Conservation (phyloP, 371 early-diverging fungal species). For the Conidiobolus incongruus region DNA sequence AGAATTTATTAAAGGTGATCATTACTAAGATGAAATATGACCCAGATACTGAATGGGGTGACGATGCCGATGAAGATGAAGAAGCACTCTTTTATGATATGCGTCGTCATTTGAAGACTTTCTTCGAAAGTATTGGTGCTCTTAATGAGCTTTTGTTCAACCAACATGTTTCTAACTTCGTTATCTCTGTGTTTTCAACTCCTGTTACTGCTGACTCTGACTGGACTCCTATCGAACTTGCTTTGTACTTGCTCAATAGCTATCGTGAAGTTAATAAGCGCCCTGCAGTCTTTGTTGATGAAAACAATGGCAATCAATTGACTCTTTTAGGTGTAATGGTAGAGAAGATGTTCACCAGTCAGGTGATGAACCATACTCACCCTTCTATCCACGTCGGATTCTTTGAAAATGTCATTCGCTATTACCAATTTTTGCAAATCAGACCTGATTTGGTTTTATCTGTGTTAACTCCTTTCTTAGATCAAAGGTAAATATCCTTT, state of each 20-base stretch:
- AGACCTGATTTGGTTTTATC: constrained; percentile 40
- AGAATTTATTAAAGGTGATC: constrained; percentile 41
- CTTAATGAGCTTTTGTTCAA: constrained; percentile 38
- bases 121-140: constrained; percentile 40
- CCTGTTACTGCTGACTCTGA: constrained; percentile 18
- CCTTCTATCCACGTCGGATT: constrained; percentile 45
- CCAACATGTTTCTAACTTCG: constrained; percentile 26
- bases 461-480: constrained; percentile 52
- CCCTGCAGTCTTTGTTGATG: constrained; percentile 23
- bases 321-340: constrained; percentile 51
- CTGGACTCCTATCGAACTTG: constrained; percentile 70
- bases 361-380: constrained; percentile 56
- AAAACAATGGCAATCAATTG: constrained; percentile 14
- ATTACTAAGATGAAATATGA: constrained; percentile 77
- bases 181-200: constrained; percentile 26
- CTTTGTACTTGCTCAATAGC: constrained; percentile 49
- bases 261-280: constrained; percentile 46
- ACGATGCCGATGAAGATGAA: constrained; percentile 48
- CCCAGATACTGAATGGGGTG: constrained; percentile 52
- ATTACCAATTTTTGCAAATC: constrained; percentile 46
- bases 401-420: constrained; percentile 55
- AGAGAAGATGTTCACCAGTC: constrained; percentile 36
- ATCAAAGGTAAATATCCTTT: constrained; percentile 17
- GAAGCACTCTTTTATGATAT: constrained; percentile 52
- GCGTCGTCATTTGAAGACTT: constrained; percentile 44